Base-by-base conservation (phyloP, 2,329 filamentous ascomycete genomes). In the Claviceps sp. region DNA sequence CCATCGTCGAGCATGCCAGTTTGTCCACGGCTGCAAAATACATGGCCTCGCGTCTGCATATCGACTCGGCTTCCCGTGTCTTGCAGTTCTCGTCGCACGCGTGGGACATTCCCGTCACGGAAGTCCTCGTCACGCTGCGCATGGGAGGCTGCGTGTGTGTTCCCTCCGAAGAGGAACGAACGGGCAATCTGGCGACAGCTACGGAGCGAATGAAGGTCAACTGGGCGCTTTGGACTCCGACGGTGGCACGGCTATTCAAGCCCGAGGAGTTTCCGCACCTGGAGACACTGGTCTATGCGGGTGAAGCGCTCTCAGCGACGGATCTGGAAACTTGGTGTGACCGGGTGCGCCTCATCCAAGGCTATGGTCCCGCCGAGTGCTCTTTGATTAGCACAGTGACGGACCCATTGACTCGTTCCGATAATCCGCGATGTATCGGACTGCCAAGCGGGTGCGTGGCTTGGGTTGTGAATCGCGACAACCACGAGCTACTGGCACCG, bases 291-390 rank as follows among this genome's bases (percentile, higher is more conserved):
- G 30, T 47, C 17, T 34, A 39, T 38, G 30, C 30, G 13, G 46
- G 46, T 6, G 46, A 47, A 19, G 46, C 46, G 4, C 30, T 47
- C 11, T 47, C 46, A 14, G 7, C 34, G 16, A 47, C 34, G 11
- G 46, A 47, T 11, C 16, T 47, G 13, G 22, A 17, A 11, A 37
- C 46, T 14, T 47, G 46, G 46, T 17, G n/a, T 19, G n/a, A 39
- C 2, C 34, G 30, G 17, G 34, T 47, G 17, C 46, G 34, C 46
- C 46, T 47, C 46, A 39, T 47, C 46, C 46, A 47, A 19, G 46
- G 16, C 46, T 59, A 60, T 45, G 59, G 59, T 4, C 59, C 57
- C 5, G 59, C 59, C 2, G 59, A 61, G 47, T 58, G 57, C 45
- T 50, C 50, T 1, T 50, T 57, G 11, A 46, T 57, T 13, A 58